Conservation (phyloP, 495 filamentous ascomycete genomes). For the Baudoinia panamericana region DNA sequence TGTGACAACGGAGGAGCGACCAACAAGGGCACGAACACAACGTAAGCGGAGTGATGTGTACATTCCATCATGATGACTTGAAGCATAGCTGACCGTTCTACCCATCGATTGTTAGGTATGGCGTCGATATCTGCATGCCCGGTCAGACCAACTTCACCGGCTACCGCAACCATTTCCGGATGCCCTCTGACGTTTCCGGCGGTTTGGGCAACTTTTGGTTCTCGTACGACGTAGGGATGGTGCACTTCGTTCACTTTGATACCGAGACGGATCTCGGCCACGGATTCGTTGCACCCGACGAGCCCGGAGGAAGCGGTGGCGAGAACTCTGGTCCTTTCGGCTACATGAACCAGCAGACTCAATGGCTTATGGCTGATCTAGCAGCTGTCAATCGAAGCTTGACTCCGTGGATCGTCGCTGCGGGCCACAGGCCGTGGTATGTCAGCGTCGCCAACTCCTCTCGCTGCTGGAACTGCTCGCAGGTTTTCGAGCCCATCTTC, state of each 20-base stretch:
- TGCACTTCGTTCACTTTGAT: slow-evolving; percentile 16
- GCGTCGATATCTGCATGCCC: slow-evolving; percentile 34
- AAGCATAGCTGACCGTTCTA: no score
- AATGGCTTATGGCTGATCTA: slow-evolving; percentile 16
- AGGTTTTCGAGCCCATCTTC: slow-evolving; percentile 44
- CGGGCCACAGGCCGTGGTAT: slow-evolving; percentile 52
- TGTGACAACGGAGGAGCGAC: slow-evolving; percentile 27
- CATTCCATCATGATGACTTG: no score
- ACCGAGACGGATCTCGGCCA: slow-evolving; percentile 18
- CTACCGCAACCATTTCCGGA: slow-evolving; percentile 17
- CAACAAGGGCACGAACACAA: slow-evolving; percentile 5
- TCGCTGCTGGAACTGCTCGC: slow-evolving; percentile 39
- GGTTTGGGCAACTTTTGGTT: slow-evolving; percentile 20
- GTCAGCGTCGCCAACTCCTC: slow-evolving; percentile 25
- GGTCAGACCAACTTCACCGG: slow-evolving; percentile 36
- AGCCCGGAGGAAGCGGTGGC: slow-evolving; percentile 3
- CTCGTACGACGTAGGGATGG: slow-evolving; percentile 17
- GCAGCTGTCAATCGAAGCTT: slow-evolving; percentile 24
- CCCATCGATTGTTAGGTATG: no score
- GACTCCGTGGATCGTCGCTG: slow-evolving; percentile 46
- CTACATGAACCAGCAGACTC: slow-evolving; percentile 9
- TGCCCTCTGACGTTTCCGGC: slow-evolving; percentile 7
- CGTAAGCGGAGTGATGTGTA: no score
- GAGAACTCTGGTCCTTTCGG: slow-evolving; percentile 10
- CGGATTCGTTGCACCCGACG: slow-evolving; percentile 11